These are phyloP conservation scores for Trichoderma semiorbis DNA, from an alignment of 2,329 filamentous ascomycete species.

Conservation along the genomic window DNA sequence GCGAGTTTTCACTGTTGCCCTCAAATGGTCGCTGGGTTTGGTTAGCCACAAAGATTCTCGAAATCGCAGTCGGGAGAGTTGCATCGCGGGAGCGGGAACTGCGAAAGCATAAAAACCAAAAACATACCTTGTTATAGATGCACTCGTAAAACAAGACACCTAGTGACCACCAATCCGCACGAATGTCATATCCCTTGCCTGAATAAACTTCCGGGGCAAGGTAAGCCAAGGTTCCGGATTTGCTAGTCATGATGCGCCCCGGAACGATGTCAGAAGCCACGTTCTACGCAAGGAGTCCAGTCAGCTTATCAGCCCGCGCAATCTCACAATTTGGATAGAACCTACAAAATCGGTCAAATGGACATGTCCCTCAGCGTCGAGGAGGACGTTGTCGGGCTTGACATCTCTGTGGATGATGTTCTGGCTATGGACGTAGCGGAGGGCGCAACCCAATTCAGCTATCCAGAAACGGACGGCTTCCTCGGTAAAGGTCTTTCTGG, in stretches of 20 bases:
- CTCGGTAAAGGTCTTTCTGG: constrained; percentile 95
- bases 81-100: neutral
- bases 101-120: neutral
- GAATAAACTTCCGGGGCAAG: constrained; percentile 93
- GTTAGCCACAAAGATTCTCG: neutral
- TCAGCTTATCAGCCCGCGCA: constrained; percentile 21
- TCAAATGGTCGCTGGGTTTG: constrained; percentile 77
- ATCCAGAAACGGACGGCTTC: constrained; percentile 98
- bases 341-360: constrained; percentile 96
- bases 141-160: constrained; percentile 99
- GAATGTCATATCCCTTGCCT: constrained; percentile 81
- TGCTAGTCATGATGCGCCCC: constrained; percentile 82
- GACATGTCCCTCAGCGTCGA: constrained; percentile 88
- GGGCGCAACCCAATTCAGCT: constrained; percentile 84
- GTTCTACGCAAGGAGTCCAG: constrained; percentile 57
- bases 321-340: constrained; percentile 18
- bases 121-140: constrained; percentile 90
- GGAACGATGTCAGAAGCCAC: constrained; percentile 91
- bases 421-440: constrained; percentile 81
- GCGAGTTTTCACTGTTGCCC: constrained; percentile 75
- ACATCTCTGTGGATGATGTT: constrained; percentile 88
- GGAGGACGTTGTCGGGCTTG: constrained; percentile 86
- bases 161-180: constrained; percentile 98
- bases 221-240: constrained; percentile 94
- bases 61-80: neutral